Base-by-base conservation (phyloP, 345 rosid genomes). In the Anastatica hierochuntica region DNA sequence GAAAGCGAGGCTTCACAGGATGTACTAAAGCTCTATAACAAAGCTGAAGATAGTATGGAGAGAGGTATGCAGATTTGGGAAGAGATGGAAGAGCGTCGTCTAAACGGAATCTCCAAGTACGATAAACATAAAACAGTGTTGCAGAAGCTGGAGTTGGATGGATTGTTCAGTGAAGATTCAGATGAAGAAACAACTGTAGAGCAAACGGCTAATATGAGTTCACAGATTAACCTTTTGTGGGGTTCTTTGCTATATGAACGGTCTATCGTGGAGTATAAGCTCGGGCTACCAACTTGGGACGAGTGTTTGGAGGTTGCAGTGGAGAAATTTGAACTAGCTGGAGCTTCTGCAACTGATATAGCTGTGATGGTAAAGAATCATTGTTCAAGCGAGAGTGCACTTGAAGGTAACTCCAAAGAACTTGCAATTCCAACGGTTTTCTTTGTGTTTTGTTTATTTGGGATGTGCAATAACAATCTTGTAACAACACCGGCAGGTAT, bases 341-440 rank as follows among this genome's bases (percentile, higher is more conserved):
- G 99, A 63, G 97, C 99, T 71, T 81, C 99, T 70, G 75, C 90
- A 10, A 88, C 90, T 38, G 97, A 92, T 66, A 64, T 88, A 66
- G 97, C 99, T 57, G 95, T 92, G 49, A 92, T 88, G 97, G 74
- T 88, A 72, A 92, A 92, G 89, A 92, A 88, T 58, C 97, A 92
- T 70, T 83, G 95, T 65, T 88, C 99, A 59, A 88, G 83, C 66
- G 71, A 72, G 71, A 73, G 79, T 41, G 88, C 95, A 33, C 70
- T 85, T 46, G 90, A 88, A 79, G 97, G 99, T 92, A 76, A 53
- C 14, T 35, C 36, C 1, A 24, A 24, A n/a, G n/a, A n/a, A n/a
- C n/a, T n/a, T n/a, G n/a, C n/a, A n/a, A n/a, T n/a, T n/a, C n/a
- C n/a, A n/a, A n/a, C n/a, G n/a, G n/a, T n/a, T n/a, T n/a, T n/a